Evolutionary conservation across 805 yeast genomes (phyloP), one percentile per base, ranked within the genome.

Genomic region (Myxozyma melibiosi): DNA sequence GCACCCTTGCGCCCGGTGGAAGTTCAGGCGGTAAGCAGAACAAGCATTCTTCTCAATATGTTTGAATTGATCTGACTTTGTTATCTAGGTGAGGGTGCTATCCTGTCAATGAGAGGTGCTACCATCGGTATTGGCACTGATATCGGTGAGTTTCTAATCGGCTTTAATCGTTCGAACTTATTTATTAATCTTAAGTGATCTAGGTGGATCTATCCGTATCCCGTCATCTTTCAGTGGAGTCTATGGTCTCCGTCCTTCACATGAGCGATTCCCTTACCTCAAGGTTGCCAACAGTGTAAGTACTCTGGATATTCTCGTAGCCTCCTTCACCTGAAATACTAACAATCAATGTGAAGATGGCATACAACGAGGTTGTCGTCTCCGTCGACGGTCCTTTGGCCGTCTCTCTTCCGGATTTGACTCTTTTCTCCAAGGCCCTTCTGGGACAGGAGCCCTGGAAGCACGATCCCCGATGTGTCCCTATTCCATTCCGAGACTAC

Each of bases 171-270:
- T 16, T 34, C 20, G 13, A 20, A 4, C 31, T 14, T 11, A 3
- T 6, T n/a, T 16, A 11, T 30, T 30, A 4, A 16, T 16, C 11
- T 30, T 64, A 80, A 37, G 58, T 39, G 80, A 81, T 2, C 68
- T 78, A 55, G 84, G 83, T 40, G 84, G 85, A 20, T 71, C 77
- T 30, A 71, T 81, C 40, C 71, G 84, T 59, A 73, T 75, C 47
- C 84, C 85, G 1, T 74, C 81, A 3, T 69, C 77, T 4, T 73
- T 70, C 62, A 72, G 74, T 35, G 76, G 76, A 46, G 66, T 78
- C 35, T 82, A 75, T 65, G 89, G 88, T 16, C 70, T 85, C 55
- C 78, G 86, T 65, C 87, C 88, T 28, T 74, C 86, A 4, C 74
- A 82, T 3, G 80, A 80, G 68, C 76, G 89, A 69, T 73, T 83